Percentiles rank a stretch among this genome's conserved stretches.
These are phyloP conservation scores for Nakaseomyces bracarensis DNA, from an alignment of 1,139 yeast species.

Conservation along the genomic window DNA sequence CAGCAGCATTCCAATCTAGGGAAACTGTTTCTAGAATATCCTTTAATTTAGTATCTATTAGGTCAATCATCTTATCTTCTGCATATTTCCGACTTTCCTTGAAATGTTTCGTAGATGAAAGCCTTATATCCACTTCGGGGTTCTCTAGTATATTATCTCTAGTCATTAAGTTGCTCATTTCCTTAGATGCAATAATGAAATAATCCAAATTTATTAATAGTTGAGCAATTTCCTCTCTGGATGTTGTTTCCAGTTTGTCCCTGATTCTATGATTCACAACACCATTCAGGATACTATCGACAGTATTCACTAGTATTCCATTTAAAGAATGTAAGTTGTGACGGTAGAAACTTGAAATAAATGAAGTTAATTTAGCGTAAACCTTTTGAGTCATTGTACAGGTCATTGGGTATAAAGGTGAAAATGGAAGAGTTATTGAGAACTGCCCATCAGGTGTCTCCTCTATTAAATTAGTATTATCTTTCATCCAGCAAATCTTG, in stretches of 20 bases:
- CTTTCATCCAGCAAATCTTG: constrained; percentile 62
- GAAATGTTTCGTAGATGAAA: constrained; percentile 51
- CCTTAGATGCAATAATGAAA: constrained; percentile 50
- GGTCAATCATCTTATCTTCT: constrained; percentile 70
- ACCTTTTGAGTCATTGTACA: constrained; percentile 68
- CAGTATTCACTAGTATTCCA: constrained; percentile 48
- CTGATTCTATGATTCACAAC: constrained; percentile 63
- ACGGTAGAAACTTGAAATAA: constrained; percentile 49
- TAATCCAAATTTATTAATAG: constrained; percentile 81
- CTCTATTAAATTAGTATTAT: constrained; percentile 20
- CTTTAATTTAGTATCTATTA: constrained; percentile 70
- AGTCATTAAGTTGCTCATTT: constrained; percentile 38
- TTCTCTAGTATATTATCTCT: constrained; percentile 36
- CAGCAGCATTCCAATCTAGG: constrained; percentile 66
- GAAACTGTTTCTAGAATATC: constrained; percentile 80
- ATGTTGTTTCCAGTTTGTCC: constrained; percentile 58
- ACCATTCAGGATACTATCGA: constrained; percentile 62
- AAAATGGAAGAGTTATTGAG: constrained; percentile 80
- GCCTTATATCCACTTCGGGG: constrained; percentile 49
- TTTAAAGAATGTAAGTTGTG: constrained; percentile 46
- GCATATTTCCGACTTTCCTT: constrained; percentile 60
- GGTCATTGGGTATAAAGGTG: constrained; percentile 78
- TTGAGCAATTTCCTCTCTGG: constrained; percentile 87
- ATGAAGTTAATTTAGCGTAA: constrained; percentile 52
- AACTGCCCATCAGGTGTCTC: constrained; percentile 38